These are phyloP conservation scores for Thielaviopsis euricoi DNA, from an alignment of 2,329 filamentous ascomycete species.

Conservation along the genomic window DNA sequence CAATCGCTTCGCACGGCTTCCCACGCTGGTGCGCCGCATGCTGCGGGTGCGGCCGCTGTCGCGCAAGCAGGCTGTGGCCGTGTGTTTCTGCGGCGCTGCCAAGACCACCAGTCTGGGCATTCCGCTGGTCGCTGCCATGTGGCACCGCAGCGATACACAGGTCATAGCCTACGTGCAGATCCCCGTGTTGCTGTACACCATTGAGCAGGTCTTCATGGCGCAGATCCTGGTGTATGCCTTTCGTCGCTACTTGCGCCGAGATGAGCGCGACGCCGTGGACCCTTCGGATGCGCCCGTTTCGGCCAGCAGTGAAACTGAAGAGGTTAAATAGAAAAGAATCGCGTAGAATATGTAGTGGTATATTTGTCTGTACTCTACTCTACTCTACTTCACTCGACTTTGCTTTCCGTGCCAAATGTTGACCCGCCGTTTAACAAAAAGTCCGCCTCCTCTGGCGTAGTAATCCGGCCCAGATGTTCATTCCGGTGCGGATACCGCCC, in stretches of 20 bases:
- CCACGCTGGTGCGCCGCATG: constrained; percentile 17
- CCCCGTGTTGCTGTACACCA: constrained; percentile 44
- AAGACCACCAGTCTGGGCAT: constrained; percentile 59
- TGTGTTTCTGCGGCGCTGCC: constrained; percentile 57
- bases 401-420: constrained; percentile 18
- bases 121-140: constrained; percentile 53
- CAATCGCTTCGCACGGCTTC: constrained; percentile 15
- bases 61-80: constrained; percentile 47
- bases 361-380: too few relatives aligned
- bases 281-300: not conserved
- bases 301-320: not conserved
- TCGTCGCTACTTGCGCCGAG: constrained; percentile 25
- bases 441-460: constrained; percentile 30
- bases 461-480: constrained; percentile 28
- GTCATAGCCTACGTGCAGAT: constrained; percentile 44
- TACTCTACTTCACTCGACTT: not conserved
- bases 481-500: constrained; percentile 46
- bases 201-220: constrained; percentile 36
- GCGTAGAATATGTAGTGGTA: too few relatives aligned
- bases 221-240: constrained; percentile 31
- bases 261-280: constrained; percentile 7
- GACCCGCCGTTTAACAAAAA: constrained; percentile 31
- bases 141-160: constrained; percentile 34
- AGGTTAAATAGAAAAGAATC: not conserved
- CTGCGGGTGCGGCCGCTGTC: constrained; percentile 36